Percentiles rank a stretch among this genome's conserved stretches.
phyloP scores from a whole-genome alignment of 306 rosid species.

The Canavalia ensiformis region DNA sequence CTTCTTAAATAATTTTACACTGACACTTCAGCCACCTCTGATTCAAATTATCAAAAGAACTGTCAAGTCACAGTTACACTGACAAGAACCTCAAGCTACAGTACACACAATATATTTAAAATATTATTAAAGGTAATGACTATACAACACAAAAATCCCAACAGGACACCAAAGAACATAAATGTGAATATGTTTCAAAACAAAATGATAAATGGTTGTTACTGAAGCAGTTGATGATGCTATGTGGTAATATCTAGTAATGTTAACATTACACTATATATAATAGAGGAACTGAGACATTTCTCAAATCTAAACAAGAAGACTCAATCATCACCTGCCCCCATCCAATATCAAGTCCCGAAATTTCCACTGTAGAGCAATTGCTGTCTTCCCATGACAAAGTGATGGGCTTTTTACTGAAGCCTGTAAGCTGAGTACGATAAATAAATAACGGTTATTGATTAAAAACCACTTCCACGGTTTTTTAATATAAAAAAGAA shows the following conservation, averaged over 20 bases:
- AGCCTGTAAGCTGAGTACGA: conserved; percentile 76
- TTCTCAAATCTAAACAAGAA: conserved; percentile 37
- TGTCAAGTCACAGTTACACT: background rate
- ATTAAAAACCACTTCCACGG: conserved; percentile 31
- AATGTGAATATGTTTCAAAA: background rate
- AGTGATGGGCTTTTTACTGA: conserved; percentile 65
- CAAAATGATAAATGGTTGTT: conserved; percentile 21
- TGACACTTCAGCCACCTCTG: background rate
- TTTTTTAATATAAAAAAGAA: background rate
- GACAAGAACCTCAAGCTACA: conserved; percentile 15
- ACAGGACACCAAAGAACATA: background rate
- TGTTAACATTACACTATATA: conserved; percentile 21
- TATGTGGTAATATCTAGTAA: conserved; percentile 9
- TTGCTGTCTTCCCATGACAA: conserved; percentile 69
- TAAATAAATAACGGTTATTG: conserved; percentile 49
- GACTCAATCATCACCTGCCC: conserved; percentile 77
- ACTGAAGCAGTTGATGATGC: conserved; percentile 34
- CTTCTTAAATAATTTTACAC: conserved; percentile 17
- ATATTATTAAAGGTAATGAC: background rate
- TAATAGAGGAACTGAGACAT: conserved; percentile 41
- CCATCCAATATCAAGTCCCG: conserved; percentile 99
- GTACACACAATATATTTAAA: background rate
- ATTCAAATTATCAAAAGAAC: background rate
- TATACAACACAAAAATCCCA: conserved; percentile 5
- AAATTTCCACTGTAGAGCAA: conserved; percentile 83